phyloP scores from a whole-genome alignment of 495 filamentous ascomycete genomes.

The Penicillium lividum region DNA sequence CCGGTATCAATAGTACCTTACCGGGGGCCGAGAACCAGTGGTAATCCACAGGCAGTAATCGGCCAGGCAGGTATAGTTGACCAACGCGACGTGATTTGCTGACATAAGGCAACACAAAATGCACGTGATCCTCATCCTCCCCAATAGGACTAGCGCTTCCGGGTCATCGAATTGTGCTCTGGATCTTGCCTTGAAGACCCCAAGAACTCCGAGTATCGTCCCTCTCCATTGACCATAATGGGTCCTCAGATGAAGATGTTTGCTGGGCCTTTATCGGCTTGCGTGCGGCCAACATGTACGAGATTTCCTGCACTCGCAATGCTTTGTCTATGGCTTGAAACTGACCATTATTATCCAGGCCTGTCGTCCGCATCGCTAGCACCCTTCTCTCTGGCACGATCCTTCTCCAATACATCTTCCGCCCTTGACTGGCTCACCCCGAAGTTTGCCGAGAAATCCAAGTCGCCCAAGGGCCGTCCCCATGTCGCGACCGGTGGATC shows the following conservation, averaged over 20 bases:
- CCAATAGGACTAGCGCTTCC: conserved; percentile 25
- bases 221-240: conserved; percentile 32
- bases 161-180: conserved; percentile 37
- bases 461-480: conserved; percentile 87
- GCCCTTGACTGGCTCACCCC: conserved; percentile 78
- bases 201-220: background rate
- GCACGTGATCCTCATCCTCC: conserved; percentile 9
- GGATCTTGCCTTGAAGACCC: background rate
- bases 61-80: too few relatives aligned
- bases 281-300: conserved; percentile 41
- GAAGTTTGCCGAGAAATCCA: conserved; percentile 68
- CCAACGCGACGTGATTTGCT: too few relatives aligned
- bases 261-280: conserved; percentile 38
- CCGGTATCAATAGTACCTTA: too few relatives aligned
- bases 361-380: conserved; percentile 31
- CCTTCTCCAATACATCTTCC: conserved; percentile 73
- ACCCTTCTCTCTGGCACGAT: conserved; percentile 46
- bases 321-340: conserved; percentile 12
- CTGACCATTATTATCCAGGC: conserved; percentile 31
- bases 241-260: conserved; percentile 42
- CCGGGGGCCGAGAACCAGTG: too few relatives aligned
- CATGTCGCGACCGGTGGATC: conserved; percentile 89
- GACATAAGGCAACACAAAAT: too few relatives aligned
- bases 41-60: too few relatives aligned
- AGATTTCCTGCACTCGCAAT: conserved; percentile 1